Conservation (phyloP, 176 grass and related monocot genomes). For the Musa beccarii region DNA sequence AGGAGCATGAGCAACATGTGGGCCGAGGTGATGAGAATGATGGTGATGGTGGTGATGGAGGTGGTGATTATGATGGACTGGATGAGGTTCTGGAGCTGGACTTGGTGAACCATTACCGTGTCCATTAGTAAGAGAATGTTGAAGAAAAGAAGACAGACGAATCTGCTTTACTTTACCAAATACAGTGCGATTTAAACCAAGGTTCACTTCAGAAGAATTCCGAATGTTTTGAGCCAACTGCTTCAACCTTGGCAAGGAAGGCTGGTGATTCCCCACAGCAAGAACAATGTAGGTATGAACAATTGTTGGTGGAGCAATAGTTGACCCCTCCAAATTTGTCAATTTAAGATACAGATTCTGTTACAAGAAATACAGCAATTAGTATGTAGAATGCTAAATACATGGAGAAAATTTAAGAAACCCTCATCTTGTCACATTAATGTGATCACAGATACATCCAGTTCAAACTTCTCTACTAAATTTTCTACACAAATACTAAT, state of each 20-base stretch:
- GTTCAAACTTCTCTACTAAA: neutral
- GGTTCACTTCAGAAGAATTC: conserved; percentile 77
- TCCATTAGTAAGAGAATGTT: conserved; percentile 44
- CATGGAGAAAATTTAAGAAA: neutral
- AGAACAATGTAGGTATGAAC: conserved; percentile 62
- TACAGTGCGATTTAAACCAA: conserved; percentile 69
- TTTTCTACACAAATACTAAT: neutral
- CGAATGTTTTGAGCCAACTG: conserved; percentile 70
- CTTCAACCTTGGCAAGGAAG: conserved; percentile 64
- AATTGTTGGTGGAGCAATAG: conserved; percentile 50
- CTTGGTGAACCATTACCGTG: conserved; percentile 36
- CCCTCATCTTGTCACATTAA: neutral
- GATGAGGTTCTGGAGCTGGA: conserved; percentile 51
- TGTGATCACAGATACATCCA: neutral
- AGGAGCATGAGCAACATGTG: conserved; percentile 36
- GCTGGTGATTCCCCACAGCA: conserved; percentile 64
- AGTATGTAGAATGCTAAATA: neutral
- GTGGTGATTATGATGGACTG: conserved; percentile 27
- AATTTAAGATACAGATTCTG: conserved; percentile 77
- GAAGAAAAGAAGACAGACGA: conserved; percentile 69
- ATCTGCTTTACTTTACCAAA: conserved; percentile 90
- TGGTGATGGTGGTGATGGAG: conserved; percentile 33
- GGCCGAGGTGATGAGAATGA: conserved; percentile 26
- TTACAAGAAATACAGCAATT: conserved; percentile 14
- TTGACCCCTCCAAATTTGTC: conserved; percentile 73